These are phyloP conservation scores for Suillus brevipes DNA, from an alignment of 768 basidiomycete species.

Conservation along the genomic window DNA sequence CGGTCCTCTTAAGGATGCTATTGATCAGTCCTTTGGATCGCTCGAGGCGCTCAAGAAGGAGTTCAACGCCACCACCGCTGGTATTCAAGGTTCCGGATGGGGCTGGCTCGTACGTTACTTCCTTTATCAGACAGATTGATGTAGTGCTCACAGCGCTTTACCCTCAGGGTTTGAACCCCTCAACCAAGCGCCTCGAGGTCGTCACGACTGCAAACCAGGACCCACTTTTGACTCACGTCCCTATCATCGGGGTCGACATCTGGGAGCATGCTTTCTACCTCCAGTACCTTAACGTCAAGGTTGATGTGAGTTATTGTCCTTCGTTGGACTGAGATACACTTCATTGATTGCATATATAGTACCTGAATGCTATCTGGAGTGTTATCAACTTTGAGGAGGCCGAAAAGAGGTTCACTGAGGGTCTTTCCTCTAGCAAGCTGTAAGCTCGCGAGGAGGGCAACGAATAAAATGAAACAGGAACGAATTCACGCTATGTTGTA, in stretches of 20 bases:
- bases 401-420: constrained; percentile 61
- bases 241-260: constrained; percentile 90
- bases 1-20: constrained; percentile 67
- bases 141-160: constrained; percentile 4
- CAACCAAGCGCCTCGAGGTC: constrained; percentile 75
- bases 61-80: constrained; percentile 83
- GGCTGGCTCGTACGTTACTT: constrained; percentile 82
- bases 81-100: constrained; percentile 93
- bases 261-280: constrained; percentile 98
- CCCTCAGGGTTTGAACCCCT: constrained; percentile 65
- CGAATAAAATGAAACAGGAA: neutral
- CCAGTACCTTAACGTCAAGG: constrained; percentile 95
- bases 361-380: constrained; percentile 76
- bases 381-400: constrained; percentile 76
- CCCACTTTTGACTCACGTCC: constrained; percentile 72
- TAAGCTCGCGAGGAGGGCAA: constrained; percentile 18
- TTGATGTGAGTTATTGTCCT: constrained; percentile 60
- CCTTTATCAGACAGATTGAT: neutral
- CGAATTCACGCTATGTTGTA: constrained; percentile 1
- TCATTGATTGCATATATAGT: constrained; percentile 39
- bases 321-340: constrained; percentile 3
- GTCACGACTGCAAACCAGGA: constrained; percentile 96
- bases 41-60: constrained; percentile 73
- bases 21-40: constrained; percentile 63
- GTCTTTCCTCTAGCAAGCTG: constrained; percentile 35